Conservation (phyloP, 2,329 filamentous ascomycete genomes). For the Monilinia fructicola region DNA sequence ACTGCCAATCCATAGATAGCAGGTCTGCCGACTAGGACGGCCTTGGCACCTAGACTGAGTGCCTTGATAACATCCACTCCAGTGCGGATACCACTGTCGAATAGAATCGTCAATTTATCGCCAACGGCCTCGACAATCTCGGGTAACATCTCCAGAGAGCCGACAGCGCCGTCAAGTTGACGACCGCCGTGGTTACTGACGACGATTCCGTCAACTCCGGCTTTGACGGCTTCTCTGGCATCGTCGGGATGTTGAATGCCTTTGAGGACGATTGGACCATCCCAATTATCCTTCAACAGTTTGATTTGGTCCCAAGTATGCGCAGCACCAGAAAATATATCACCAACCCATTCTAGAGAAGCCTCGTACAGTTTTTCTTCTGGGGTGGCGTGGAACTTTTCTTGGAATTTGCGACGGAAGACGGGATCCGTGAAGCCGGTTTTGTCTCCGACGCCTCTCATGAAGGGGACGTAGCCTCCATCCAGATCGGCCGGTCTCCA, state of each 20-base stretch:
- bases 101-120: conserved; percentile 56
- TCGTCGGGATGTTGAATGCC: conserved; percentile 54
- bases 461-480: conserved; percentile 59
- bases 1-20: conserved; percentile 59
- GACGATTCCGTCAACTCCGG: conserved; percentile 52
- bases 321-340: conserved; percentile 52
- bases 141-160: conserved; percentile 56
- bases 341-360: conserved; percentile 52
- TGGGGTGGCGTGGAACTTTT: conserved; percentile 48
- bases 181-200: conserved; percentile 59
- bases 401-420: conserved; percentile 58
- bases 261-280: conserved; percentile 63
- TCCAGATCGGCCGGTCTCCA: conserved; percentile 71
- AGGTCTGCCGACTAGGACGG: conserved; percentile 57
- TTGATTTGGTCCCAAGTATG: conserved; percentile 62
- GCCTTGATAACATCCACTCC: conserved; percentile 60
- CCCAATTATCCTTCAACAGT: conserved; percentile 59
- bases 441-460: conserved; percentile 57
- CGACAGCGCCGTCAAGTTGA: conserved; percentile 56
- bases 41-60: conserved; percentile 54
- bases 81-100: conserved; percentile 58
- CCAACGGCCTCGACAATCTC: conserved; percentile 63
- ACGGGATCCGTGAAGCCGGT: conserved; percentile 67
- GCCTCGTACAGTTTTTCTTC: conserved; percentile 50
- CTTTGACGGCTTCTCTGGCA: conserved; percentile 46